Evolutionary conservation across 805 yeast genomes (phyloP).

Genomic region (Isabelozyma gotoi): DNA sequence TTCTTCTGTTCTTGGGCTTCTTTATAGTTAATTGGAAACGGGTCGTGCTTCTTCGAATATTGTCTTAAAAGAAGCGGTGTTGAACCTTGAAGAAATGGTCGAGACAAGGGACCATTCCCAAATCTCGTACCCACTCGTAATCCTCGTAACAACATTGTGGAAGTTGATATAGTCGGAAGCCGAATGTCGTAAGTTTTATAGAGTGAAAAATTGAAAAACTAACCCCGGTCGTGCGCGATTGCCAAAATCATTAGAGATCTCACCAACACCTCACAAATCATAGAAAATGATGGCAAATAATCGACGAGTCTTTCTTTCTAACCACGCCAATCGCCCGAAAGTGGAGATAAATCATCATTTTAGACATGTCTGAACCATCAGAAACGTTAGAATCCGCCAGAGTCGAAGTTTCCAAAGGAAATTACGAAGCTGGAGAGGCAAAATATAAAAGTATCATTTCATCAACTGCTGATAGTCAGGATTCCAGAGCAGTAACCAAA

Average conservation of each 20-base stretch:
- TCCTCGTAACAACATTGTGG: background rate
- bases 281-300: background rate
- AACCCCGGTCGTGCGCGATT: background rate
- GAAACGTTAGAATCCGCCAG: constrained; percentile 58
- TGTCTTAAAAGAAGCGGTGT: background rate
- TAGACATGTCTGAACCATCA: background rate
- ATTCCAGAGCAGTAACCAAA: constrained; percentile 13
- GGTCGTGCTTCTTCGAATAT: constrained; percentile 18
- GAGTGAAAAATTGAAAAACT: background rate
- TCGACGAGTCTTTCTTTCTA: background rate
- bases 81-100: background rate
- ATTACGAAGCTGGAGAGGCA: constrained; percentile 58
- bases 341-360: background rate
- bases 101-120: background rate
- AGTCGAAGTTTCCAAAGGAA: constrained; percentile 48
- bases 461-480: constrained; percentile 2
- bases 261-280: background rate
- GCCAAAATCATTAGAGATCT: background rate
- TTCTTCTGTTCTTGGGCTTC: constrained; percentile 24
- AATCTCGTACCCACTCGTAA: background rate
- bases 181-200: no score
- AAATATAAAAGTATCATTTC: constrained; percentile 54
- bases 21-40: constrained; percentile 37
- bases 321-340: background rate
- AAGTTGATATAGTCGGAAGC: no score